Conservation (phyloP, 2,329 filamentous ascomycete species). For the Drechslerella coelobrocha region DNA sequence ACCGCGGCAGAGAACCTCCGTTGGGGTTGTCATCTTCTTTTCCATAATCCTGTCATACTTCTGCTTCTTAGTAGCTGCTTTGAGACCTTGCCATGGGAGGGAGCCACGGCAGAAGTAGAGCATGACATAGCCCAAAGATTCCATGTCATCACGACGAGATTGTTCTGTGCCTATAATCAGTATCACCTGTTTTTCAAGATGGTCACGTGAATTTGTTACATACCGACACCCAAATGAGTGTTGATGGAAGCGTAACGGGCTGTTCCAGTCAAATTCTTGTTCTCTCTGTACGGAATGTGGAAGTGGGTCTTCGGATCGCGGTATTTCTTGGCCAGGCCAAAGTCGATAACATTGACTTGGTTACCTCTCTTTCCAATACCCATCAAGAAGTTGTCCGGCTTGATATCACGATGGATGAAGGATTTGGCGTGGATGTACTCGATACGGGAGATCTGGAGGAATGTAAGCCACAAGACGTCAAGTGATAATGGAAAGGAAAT, state of each 20-base stretch:
- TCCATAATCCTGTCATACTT: conserved; percentile 99
- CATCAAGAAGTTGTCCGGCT: conserved; percentile 88
- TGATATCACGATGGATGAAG: conserved; percentile 99
- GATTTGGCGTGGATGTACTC: conserved; percentile 99
- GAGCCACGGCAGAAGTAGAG: conserved; percentile 99
- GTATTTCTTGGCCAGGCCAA: conserved; percentile 99
- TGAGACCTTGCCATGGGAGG: conserved; percentile 97
- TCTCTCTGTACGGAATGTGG: conserved; percentile 99
- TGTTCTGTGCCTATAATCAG: conserved; percentile 69
- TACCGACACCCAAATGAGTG: conserved; percentile 93
- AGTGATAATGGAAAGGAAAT: not conserved
- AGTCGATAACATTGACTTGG: conserved; percentile 99
- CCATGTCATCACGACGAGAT: conserved; percentile 99
- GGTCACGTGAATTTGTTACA: conserved; percentile 57
- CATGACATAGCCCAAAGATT: conserved; percentile 98
- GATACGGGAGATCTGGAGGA: conserved; percentile 76
- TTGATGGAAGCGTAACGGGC: conserved; percentile 99
- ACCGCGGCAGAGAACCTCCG: conserved; percentile 96
- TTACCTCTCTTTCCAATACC: conserved; percentile 97
- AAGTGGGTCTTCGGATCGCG: conserved; percentile 99
- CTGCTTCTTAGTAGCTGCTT: conserved; percentile 99
- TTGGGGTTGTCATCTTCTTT: conserved; percentile 99
- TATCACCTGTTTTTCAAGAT: conserved; percentile 23
- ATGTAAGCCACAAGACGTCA: conserved; percentile 11
- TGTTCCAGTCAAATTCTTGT: conserved; percentile 99